Evolutionary conservation across 257 asterid genomes (phyloP).

Genomic region (Anisodus acutangulus): DNA sequence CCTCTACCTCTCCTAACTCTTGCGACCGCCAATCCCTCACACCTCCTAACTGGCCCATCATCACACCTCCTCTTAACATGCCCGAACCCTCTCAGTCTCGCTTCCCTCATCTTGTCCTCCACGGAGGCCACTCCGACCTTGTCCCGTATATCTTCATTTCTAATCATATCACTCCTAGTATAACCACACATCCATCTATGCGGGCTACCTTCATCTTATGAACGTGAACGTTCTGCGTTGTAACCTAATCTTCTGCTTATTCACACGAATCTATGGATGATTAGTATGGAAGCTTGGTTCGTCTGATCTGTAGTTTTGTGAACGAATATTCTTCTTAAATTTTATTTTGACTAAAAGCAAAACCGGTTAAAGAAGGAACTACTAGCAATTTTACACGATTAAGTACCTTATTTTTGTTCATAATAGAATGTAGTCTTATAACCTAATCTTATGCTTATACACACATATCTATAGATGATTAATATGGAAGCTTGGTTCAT

Average conservation of each 20-base stretch:
- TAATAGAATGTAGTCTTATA: background rate
- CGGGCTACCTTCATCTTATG: too few species aligned
- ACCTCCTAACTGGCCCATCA: too few species aligned
- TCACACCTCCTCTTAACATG: too few species aligned
- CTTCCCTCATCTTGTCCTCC: too few species aligned
- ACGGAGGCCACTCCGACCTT: too few species aligned
- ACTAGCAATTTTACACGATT: background rate
- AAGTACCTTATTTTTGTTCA: background rate
- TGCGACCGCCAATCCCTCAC: too few species aligned
- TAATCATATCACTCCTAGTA: too few species aligned
- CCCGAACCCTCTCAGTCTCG: too few species aligned
- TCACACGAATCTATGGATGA: background rate
- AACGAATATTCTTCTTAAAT: background rate
- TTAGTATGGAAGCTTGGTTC: background rate
- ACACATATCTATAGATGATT: background rate
- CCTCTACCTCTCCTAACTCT: too few species aligned
- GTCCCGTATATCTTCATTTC: too few species aligned
- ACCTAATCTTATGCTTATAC: background rate
- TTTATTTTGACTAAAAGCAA: background rate
- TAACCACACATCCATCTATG: too few species aligned
- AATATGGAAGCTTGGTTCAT: background rate
- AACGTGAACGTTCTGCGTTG: background rate
- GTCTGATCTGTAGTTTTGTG: background rate
- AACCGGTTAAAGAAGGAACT: background rate
- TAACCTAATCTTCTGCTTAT: constrained; percentile 5